Evolutionary conservation across 73 alveolate species (phyloP).

Genomic region (Durusdinium trenchii): DNA sequence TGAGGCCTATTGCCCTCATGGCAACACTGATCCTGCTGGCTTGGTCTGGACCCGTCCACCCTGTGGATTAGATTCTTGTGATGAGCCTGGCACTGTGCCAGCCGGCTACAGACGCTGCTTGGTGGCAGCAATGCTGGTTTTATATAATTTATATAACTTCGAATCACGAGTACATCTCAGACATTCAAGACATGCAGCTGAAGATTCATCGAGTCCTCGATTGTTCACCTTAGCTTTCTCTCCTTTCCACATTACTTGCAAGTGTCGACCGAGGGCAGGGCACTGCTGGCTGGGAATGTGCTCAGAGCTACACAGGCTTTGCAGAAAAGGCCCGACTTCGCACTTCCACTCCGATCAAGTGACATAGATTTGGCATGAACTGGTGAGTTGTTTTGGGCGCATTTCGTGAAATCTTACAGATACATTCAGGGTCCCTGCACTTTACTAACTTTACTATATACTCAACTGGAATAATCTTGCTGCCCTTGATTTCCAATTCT

Average conservation of each 20-base stretch:
- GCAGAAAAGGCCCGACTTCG: conserved; percentile 76
- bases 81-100: conserved; percentile 66
- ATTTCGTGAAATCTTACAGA: too few relatives aligned
- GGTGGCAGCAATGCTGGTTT: too few relatives aligned
- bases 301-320: conserved; percentile 84
- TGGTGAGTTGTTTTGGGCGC: too few relatives aligned
- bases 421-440: too few relatives aligned
- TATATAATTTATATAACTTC: not conserved
- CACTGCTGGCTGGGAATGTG: conserved; percentile 79
- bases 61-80: conserved; percentile 51
- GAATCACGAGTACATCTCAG: not conserved
- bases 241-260: not conserved
- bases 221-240: not conserved
- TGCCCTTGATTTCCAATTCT: too few relatives aligned
- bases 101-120: conserved; percentile 73
- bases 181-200: not conserved
- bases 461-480: too few relatives aligned
- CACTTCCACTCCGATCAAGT: too few relatives aligned
- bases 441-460: too few relatives aligned
- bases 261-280: not conserved
- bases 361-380: too few relatives aligned
- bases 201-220: not conserved
- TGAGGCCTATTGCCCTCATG: conserved; percentile 86
- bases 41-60: conserved; percentile 75
- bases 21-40: conserved; percentile 82